phyloP scores from a whole-genome alignment of 2,329 filamentous ascomycete genomes.

The Thielaviopsis ethacetica region DNA sequence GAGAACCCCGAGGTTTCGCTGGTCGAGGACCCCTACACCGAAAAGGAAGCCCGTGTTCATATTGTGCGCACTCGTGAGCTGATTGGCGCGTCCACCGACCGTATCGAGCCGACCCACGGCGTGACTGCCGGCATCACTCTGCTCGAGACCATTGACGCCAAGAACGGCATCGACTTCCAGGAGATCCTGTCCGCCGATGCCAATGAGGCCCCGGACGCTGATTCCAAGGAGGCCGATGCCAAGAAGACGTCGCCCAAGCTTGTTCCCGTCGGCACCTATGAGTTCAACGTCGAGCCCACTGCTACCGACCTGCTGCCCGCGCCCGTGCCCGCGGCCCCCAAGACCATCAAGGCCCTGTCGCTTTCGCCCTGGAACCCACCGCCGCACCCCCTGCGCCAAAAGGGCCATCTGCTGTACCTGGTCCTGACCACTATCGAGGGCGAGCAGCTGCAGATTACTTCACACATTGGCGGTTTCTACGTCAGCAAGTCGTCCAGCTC shows the following conservation, averaged over 20 bases:
- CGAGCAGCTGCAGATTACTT: conserved; percentile 85
- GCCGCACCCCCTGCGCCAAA: conserved; percentile 76
- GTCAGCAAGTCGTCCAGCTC: conserved; percentile 91
- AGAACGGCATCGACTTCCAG: conserved; percentile 21
- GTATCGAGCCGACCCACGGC: conserved; percentile 74
- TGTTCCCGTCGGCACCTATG: conserved; percentile 46
- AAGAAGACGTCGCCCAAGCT: background rate
- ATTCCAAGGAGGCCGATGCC: too few species aligned
- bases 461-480: conserved; percentile 87
- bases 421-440: conserved; percentile 82
- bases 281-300: conserved; percentile 53
- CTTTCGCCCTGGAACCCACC: conserved; percentile 94
- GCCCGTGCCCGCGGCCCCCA: conserved; percentile 52
- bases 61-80: conserved; percentile 80
- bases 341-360: conserved; percentile 77
- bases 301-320: conserved; percentile 57
- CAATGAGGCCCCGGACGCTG: too few species aligned
- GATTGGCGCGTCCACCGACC: conserved; percentile 79
- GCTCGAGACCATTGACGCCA: conserved; percentile 54
- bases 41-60: conserved; percentile 95
- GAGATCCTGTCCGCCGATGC: conserved; percentile 1
- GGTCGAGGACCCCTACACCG: conserved; percentile 90
- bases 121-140: conserved; percentile 72
- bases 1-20: conserved; percentile 63
- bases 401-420: conserved; percentile 84